Conservation (phyloP, 2,329 filamentous ascomycete species). For the Coniosporium tulheliwenetii region DNA sequence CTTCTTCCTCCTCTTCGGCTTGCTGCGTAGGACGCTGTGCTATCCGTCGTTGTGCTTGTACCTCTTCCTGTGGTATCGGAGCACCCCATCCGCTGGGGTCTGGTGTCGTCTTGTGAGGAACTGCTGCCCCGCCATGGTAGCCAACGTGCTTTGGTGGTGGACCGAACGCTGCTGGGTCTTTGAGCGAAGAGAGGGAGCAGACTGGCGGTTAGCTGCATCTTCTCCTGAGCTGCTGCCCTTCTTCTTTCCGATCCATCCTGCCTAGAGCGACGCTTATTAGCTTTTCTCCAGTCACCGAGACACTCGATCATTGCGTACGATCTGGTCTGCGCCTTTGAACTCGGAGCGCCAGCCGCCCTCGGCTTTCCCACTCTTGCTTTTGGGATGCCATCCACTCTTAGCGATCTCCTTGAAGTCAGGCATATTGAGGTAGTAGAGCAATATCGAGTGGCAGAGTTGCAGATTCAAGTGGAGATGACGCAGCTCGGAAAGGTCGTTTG, state of each 20-base stretch:
- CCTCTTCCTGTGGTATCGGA: constrained; percentile 23
- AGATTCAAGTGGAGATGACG: no score
- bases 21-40: constrained; percentile 22
- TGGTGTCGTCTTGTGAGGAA: constrained; percentile 21
- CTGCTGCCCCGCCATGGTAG: constrained; percentile 29
- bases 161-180: constrained; percentile 63
- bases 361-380: constrained; percentile 13
- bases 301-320: constrained; percentile 23
- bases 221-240: constrained; percentile 16
- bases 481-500: no score
- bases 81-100: constrained; percentile 26
- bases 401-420: constrained; percentile 20
- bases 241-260: constrained; percentile 40
- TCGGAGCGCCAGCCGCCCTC: constrained; percentile 21
- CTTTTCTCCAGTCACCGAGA: background rate
- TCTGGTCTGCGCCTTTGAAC: constrained; percentile 41
- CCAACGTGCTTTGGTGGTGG: constrained; percentile 59
- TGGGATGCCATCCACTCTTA: constrained; percentile 34
- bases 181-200: constrained; percentile 53
- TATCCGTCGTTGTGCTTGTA: constrained; percentile 17
- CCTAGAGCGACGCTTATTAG: constrained; percentile 20
- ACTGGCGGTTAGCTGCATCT: constrained; percentile 33
- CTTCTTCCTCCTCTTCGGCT: constrained; percentile 19
- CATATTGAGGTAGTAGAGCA: constrained; percentile 4
- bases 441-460: no score